phyloP scores from a whole-genome alignment of 257 asterid species.

The Dorcoceras hygrometricum region DNA sequence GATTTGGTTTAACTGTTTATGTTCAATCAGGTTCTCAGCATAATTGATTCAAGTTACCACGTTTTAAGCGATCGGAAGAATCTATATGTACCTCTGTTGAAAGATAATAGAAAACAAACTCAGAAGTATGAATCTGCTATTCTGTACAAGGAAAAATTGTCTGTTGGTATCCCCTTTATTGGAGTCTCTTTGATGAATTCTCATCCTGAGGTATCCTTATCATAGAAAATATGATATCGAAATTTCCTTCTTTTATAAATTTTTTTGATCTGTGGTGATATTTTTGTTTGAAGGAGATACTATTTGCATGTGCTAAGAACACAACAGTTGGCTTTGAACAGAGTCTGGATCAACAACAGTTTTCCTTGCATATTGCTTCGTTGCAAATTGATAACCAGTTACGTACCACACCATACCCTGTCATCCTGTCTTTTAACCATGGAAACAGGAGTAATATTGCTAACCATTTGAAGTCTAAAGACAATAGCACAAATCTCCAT shows the following conservation, averaged over 20 bases:
- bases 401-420: conserved; percentile 75
- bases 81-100: conserved; percentile 46
- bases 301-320: conserved; percentile 80
- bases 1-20: conserved; percentile 25
- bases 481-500: conserved; percentile 31
- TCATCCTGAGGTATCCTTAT: conserved; percentile 66
- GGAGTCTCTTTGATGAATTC: conserved; percentile 90
- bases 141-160: conserved; percentile 61
- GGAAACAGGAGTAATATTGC: conserved; percentile 44
- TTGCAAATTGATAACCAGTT: conserved; percentile 94
- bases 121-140: conserved; percentile 45
- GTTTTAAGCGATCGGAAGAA: conserved; percentile 63
- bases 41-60: conserved; percentile 81
- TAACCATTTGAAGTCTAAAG: conserved; percentile 47
- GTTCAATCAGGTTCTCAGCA: conserved; percentile 73
- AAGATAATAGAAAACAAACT: conserved; percentile 47
- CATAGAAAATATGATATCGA: conserved; percentile 7
- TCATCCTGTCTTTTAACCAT: conserved; percentile 70
- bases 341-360: conserved; percentile 77
- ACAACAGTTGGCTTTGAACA: conserved; percentile 57
- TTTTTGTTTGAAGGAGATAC: conserved; percentile 67
- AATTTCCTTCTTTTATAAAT: conserved; percentile 5
- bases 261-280: conserved; percentile 9
- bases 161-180: conserved; percentile 71
- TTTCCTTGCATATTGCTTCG: conserved; percentile 61